Evolutionary conservation across 805 yeast genomes (phyloP), one percentile per base, ranked within the genome.

Genomic region (Schwanniomyces vanrijiae): DNA sequence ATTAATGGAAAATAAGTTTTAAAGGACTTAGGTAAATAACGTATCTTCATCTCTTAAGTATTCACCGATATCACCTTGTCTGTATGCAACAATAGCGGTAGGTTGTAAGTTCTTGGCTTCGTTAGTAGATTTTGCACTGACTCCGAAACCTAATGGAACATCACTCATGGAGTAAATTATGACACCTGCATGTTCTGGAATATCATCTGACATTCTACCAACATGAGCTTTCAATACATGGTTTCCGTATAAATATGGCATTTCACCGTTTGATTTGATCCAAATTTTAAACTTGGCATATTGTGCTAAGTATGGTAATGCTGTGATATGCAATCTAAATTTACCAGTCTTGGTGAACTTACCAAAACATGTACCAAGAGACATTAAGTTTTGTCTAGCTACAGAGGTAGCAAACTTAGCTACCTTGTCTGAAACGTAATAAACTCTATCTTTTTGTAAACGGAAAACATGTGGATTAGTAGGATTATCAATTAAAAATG

Each of bases 41-140:
- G 97, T 90, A 68, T 94, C 98, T 76, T 94, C 99, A 61, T 94
- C 98, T 80, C 99, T 90, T 62, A 94, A 77, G 62, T 90, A 94
- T 69, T 94, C 99, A 53, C 99, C 99, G 55, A 94, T 89, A 74
- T 94, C 99, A 55, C 95, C 88, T 66, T 94, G 99, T 78, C 99
- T 84, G 67, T 88, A 92, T 3, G 96, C 96, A 13, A 92, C 96
- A 43, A 94, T 91, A 20, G 85, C 94, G 21, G 96, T 92, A 47
- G 99, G 99, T 65, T 88, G 96, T 58, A 90, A 74, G 61, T 83
- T 81, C 66, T 94, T 83, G 20, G 94, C 83, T 64, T 92, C 99
- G 28, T 83, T 77, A 8, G 98, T 90, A 26, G 96, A 84, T 68
- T 89, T 91, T 28, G 98, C 91, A 59, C 91, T 81, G 10, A 94